Conservation (phyloP, 1,139 yeast species). For the Blastobotrys malaysiensis region DNA sequence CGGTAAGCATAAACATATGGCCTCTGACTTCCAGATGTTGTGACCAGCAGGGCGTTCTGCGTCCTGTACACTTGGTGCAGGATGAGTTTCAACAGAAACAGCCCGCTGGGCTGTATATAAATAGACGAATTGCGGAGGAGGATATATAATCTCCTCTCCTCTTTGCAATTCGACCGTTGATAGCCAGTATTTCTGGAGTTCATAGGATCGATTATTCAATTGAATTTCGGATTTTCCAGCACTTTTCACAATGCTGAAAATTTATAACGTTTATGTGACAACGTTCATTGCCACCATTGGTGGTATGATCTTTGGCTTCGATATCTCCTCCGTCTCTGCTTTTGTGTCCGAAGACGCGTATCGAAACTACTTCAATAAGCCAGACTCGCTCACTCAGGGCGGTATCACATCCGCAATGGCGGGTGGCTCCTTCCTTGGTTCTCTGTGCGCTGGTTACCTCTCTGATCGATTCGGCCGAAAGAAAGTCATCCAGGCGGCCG, state of each 20-base stretch:
- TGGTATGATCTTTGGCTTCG: slow-evolving; percentile 93
- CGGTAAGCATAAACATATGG: not conserved
- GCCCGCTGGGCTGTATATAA: not conserved
- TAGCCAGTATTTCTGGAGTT: not conserved
- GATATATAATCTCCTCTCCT: not conserved
- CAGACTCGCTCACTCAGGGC: slow-evolving; percentile 56
- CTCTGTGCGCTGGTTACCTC: slow-evolving; percentile 31
- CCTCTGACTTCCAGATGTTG: not conserved
- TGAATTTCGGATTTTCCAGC: not conserved
- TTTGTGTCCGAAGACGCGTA: slow-evolving; percentile 69
- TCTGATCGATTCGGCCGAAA: slow-evolving; percentile 80
- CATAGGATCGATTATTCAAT: not conserved
- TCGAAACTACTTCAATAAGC: slow-evolving; percentile 35
- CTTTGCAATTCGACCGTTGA: not conserved
- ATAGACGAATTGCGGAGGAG: not conserved
- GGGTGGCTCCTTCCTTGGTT: slow-evolving; percentile 67
- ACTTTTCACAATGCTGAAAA: not conserved
- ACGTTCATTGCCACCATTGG: slow-evolving; percentile 67
- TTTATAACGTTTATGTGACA: slow-evolving; percentile 34
- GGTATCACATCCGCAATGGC: slow-evolving; percentile 95
- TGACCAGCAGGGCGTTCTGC: not conserved
- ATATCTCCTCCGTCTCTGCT: slow-evolving; percentile 85
- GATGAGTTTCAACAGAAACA: not conserved
- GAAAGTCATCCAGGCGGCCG: slow-evolving; percentile 66
- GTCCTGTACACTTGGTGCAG: not conserved